These are phyloP conservation scores for Salvia splendens DNA, from an alignment of 257 asterid genomes.

Conservation along the genomic window DNA sequence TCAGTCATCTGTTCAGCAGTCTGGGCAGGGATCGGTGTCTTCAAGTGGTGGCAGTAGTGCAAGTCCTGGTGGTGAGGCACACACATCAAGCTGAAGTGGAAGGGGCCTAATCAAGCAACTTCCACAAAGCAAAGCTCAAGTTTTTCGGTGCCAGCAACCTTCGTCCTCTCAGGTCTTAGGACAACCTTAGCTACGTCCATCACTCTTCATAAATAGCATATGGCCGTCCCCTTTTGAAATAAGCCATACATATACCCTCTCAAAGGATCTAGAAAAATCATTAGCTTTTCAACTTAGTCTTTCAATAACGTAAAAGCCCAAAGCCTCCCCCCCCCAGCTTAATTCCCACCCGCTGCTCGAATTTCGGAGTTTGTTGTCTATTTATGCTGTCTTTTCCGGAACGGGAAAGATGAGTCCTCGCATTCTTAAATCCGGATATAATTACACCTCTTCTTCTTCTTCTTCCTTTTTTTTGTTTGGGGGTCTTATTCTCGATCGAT, in stretches of 20 bases:
- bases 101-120: conserved; percentile 22
- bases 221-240: conserved; percentile 52
- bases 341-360: conserved; percentile 34
- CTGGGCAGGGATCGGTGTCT: conserved; percentile 46
- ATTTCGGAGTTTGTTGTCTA: conserved; percentile 55
- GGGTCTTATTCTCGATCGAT: conserved; percentile 50
- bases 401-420: conserved; percentile 40
- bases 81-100: conserved; percentile 53
- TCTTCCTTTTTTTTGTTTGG: conserved; percentile 52
- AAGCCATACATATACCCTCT: conserved; percentile 42
- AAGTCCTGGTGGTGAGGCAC: conserved; percentile 49
- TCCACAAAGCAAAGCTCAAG: conserved; percentile 15
- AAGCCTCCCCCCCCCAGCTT: conserved; percentile 30
- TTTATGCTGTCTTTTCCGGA: conserved; percentile 48
- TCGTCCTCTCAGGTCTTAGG: conserved; percentile 41
- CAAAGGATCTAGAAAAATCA: conserved; percentile 31
- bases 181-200: conserved; percentile 41
- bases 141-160: conserved; percentile 41
- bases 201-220: conserved; percentile 50
- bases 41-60: conserved; percentile 41
- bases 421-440: conserved; percentile 47
- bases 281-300: conserved; percentile 37
- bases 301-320: conserved; percentile 34
- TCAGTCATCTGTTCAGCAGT: conserved; percentile 45
- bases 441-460: conserved; percentile 45